Evolutionary conservation across 768 basidiomycete species (phyloP), one percentile per base, ranked within the genome.

Genomic region (Sarcomyxa edulis): DNA sequence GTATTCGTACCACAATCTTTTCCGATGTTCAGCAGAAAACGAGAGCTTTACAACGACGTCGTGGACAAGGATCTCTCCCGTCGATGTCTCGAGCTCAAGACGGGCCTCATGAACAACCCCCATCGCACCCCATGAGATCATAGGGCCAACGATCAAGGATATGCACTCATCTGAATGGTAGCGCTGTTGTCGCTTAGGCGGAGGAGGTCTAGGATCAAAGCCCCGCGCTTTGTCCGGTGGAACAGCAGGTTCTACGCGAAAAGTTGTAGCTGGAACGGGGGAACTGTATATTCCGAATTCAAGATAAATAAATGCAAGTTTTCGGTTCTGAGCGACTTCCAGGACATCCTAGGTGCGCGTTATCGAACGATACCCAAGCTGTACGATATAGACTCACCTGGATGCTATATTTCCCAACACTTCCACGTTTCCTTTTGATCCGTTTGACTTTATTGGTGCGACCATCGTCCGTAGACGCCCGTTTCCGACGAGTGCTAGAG

Each of bases 21-120:
- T 15, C 15, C 30, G 20, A 27, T 47, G 48, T 15, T 42, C 30
- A 6, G 14, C 10, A n/a, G 29, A 21, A 26, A 48, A 44, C 4
- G 48, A 46, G 8, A 50, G 26, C 28, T 50, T 50, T 4, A 48
- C 40, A 6, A 48, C 46, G 9, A 43, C 44, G 7, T 41, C 31
- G 23, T 26, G 22, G 2, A 18, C 29, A 12, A 15, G 18, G 4
- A 21, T 40, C 5, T 6, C n/a, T 24, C 34, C 26, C 12, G 34
- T 28, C 21, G 12, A 21, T 10, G 32, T 34, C 16, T 16, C 10
- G 5, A 47, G n/a, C 19, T 48, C 36, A 11, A 48, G 35, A 9
- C 19, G 21, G 9, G 40, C 47, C 6, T 18, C 21, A 26, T 48
- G 37, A 15, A 39, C 40, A 35, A 37, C 20, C 2, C 47, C 47